Base-by-base conservation (phyloP, 345 rosid genomes). In the Anacardium occidentale region DNA sequence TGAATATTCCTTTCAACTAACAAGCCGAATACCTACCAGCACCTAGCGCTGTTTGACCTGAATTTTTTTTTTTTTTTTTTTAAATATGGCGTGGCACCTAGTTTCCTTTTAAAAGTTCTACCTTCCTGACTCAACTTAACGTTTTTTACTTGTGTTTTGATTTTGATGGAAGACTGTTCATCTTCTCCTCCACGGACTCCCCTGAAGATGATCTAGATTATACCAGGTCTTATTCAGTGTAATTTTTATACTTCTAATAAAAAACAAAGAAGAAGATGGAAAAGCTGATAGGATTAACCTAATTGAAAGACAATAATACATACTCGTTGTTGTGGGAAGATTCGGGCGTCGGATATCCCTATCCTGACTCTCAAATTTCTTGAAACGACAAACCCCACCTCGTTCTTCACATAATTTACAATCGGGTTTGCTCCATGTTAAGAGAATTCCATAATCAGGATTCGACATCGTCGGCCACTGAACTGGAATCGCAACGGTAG, bases 351-450 rank as follows among this genome's bases (percentile, higher is more conserved):
- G 82, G 44, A 83, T 32, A 24, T 58, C 66, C 25, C 0, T 44
- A 24, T 18, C 25, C 3, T 45, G 2, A 26, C 60, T 60, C 14
- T 1, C 1, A 40, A 4, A 10, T 0, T 34, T 65, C 26, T 45
- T 76, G 70, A 78, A 71, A 17, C 80, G 74, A 60, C 91, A 89
- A 67, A 25, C 44, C 68, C 85, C 80, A 0, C 87, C 79, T 1
- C 34, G 54, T 55, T 56, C 32, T 64, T 62, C 74, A 64, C 90
- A 89, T 1, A 21, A n/a, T 5, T 17, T 2, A 51, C 94, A 89
- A 64, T 84, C 72, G 18, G 87, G 88, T 8, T 4, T 1, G 0
- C 10, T n/a, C 91, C 94, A 87, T 2, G 11, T 24, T 78, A 89
- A 54, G 58, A 42, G 22, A 0, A 72, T 37, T 50, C 54, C 73